Evolutionary conservation across 2,329 filamentous ascomycete species (phyloP).

Genomic region (Xylariaceae sp.): DNA sequence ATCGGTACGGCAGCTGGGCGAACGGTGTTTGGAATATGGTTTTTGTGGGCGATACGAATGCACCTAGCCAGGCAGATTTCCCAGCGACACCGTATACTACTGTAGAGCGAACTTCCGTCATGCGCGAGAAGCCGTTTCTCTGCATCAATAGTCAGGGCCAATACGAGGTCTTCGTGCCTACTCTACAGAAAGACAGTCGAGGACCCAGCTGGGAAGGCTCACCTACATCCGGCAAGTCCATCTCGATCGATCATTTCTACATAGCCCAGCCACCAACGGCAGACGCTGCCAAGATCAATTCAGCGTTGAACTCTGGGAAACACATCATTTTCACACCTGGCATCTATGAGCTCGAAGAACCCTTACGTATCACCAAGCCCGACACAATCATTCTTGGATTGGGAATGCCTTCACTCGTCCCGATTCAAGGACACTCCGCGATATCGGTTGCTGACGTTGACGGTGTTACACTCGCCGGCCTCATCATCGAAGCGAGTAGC

Average conservation of each 20-base stretch:
- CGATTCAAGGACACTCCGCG: constrained; percentile 19
- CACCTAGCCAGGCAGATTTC: constrained; percentile 24
- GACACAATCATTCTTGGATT: constrained; percentile 28
- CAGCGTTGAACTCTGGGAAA: constrained; percentile 22
- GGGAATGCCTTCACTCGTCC: constrained; percentile 27
- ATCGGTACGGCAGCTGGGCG: constrained; percentile 28
- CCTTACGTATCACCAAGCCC: constrained; percentile 19
- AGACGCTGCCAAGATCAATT: constrained; percentile 22
- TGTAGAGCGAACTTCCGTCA: constrained; percentile 22
- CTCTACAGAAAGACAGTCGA: constrained; percentile 21
- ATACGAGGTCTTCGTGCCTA: constrained; percentile 27
- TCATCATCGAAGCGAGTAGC: constrained; percentile 28
- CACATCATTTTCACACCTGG: constrained; percentile 29
- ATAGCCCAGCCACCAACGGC: constrained; percentile 20
- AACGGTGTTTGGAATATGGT: constrained; percentile 33
- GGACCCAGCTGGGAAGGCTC: constrained; percentile 25
- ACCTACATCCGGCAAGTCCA: constrained; percentile 22
- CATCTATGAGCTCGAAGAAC: constrained; percentile 25
- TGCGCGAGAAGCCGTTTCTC: constrained; percentile 30
- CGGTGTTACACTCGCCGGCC: constrained; percentile 27
- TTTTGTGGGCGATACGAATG: constrained; percentile 26
- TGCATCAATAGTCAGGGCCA: constrained; percentile 16
- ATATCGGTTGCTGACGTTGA: constrained; percentile 25
- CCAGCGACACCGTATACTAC: constrained; percentile 27
- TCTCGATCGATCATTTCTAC: constrained; percentile 25